Conservation (phyloP, 352 stramenopile genomes). For the Phytophthora vignae region DNA sequence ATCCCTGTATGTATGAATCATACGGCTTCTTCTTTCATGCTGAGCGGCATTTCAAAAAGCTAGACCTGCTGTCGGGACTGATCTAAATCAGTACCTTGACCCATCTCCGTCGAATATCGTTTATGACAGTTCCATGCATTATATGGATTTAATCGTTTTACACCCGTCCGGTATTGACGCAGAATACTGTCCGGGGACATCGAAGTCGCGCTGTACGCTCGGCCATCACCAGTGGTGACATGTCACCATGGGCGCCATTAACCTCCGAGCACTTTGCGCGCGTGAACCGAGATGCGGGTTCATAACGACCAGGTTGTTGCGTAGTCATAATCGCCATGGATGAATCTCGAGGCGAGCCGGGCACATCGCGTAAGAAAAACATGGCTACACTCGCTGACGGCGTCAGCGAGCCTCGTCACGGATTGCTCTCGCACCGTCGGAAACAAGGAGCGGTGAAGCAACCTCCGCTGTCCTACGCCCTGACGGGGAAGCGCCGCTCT, state of each 20-base stretch:
- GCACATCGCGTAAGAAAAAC: conserved; percentile 1
- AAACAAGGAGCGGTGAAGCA: neutral
- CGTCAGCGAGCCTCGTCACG: neutral
- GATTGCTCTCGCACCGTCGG: neutral
- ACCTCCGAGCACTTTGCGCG: neutral
- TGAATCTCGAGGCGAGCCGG: conserved; percentile 20
- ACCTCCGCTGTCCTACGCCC: neutral
- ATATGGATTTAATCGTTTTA: too few relatives aligned
- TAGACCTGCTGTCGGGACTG: too few relatives aligned
- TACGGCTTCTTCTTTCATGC: too few relatives aligned
- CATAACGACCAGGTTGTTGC: conserved; percentile 3
- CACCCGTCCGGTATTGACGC: too few relatives aligned
- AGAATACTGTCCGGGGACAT: too few relatives aligned
- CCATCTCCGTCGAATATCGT: too few relatives aligned
- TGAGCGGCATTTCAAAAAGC: too few relatives aligned
- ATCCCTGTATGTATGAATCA: too few relatives aligned
- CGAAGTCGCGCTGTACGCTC: neutral
- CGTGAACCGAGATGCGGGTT: neutral
- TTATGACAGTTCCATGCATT: too few relatives aligned
- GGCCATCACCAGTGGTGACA: too few relatives aligned
- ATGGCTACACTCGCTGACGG: neutral
- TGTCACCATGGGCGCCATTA: neutral
- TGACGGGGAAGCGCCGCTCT: neutral
- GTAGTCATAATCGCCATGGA: neutral
- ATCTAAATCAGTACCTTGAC: too few relatives aligned